Evolutionary conservation across 805 yeast genomes (phyloP), one percentile per base, ranked within the genome.

Genomic region (Candida arabinofermentans): DNA sequence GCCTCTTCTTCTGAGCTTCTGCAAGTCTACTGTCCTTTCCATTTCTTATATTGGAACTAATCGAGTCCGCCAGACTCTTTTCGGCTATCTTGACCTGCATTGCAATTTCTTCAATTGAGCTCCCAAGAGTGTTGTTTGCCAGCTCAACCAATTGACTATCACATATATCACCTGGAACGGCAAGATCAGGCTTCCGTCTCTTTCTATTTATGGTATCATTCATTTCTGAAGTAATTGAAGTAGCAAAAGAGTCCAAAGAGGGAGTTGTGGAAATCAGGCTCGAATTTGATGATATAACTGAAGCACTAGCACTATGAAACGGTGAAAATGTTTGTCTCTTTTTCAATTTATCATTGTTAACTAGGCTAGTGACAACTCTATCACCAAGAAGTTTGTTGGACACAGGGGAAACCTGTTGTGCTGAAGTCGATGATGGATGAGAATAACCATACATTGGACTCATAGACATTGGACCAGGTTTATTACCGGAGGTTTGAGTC

Each of bases 1-100:
- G 83, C 42, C 78, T 69, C 51, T 83, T 87, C 44, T 45, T 54
- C 16, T 51, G 52, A 5, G 52, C 41, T 38, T 53, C 57, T 17
- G 57, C 48, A 16, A 38, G 34, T 37, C 54, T 48, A 23, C 36
- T 45, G 27, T 50, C 54, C 35, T 51, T 54, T 1, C 45, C 42
- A 24, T 46, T 43, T 24, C 43, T 47, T 12, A 45, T 21, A 18
- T 36, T 42, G 13, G 45, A 36, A 1, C 46, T 47, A 13, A 39
- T 39, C 37, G 47, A 40, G 14, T 40, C 49, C 3, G 43, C 42
- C 49, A 49, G 41, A 24, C 49, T 67, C 19, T 32, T 41, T 21
- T 51, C 74, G 17, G 67, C 52, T 34, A 49, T 47, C 44, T 61
- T 65, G 33, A 69, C 60, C 10, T 61, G 51, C 5, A 51, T 31